Percentiles rank a stretch among this genome's conserved stretches.
These are phyloP conservation scores for Mallotus nudiflorus DNA, from an alignment of 345 rosid genomes.

Conservation along the genomic window DNA sequence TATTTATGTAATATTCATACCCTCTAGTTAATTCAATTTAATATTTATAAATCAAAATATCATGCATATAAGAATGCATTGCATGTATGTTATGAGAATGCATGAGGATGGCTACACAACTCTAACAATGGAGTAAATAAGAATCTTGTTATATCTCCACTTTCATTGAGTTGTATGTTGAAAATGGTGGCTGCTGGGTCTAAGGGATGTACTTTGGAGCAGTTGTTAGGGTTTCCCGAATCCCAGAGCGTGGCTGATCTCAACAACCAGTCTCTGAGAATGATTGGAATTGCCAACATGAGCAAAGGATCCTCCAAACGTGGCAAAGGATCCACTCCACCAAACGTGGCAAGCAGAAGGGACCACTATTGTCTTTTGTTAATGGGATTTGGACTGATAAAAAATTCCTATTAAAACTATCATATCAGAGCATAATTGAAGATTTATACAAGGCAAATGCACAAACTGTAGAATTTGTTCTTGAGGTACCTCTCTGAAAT, in stretches of 20 bases:
- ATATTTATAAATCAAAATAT: no score
- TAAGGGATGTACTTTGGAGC: constrained; percentile 3
- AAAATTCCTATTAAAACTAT: neutral
- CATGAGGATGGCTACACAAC: no score
- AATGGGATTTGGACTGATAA: neutral
- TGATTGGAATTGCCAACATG: neutral
- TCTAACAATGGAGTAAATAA: no score
- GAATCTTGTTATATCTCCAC: constrained; percentile 5
- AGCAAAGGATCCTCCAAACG: neutral
- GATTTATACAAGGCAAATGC: neutral
- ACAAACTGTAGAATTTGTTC: neutral
- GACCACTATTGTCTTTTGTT: neutral
- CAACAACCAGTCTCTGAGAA: neutral
- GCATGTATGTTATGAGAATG: no score
- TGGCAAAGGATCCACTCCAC: no score
- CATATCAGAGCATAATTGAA: neutral
- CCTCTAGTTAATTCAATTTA: no score
- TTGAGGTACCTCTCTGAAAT: no score
- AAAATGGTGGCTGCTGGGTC: constrained; percentile 13
- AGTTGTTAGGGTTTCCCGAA: constrained; percentile 3
- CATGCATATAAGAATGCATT: no score
- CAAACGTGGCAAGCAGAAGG: neutral
- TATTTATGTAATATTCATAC: no score
- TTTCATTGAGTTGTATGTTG: neutral
- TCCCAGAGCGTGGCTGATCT: neutral